phyloP scores from a whole-genome alignment of 768 basidiomycete species.

The Leccinum subtestaceum region DNA sequence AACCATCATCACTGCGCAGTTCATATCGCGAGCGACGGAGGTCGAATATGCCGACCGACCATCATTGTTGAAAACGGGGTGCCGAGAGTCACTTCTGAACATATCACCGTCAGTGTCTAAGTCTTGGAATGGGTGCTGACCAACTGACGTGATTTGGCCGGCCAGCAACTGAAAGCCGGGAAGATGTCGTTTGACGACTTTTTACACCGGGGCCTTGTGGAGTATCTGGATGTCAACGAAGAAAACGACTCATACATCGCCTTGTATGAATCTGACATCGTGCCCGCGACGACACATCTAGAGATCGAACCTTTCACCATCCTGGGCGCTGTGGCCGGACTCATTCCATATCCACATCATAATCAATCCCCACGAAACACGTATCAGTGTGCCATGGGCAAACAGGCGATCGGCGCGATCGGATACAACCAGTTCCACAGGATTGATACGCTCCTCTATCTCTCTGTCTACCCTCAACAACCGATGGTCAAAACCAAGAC shows the following conservation, averaged over 20 bases:
- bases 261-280: constrained; percentile 86
- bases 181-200: constrained; percentile 90
- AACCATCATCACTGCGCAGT: constrained; percentile 94
- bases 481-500: constrained; percentile 99
- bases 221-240: constrained; percentile 98
- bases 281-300: constrained; percentile 82
- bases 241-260: constrained; percentile 98
- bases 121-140: neutral
- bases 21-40: constrained; percentile 95
- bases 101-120: constrained; percentile 57
- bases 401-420: constrained; percentile 98
- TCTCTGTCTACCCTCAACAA: constrained; percentile 97
- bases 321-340: constrained; percentile 94
- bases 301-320: constrained; percentile 99
- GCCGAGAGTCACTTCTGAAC: constrained; percentile 74
- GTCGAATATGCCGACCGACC: constrained; percentile 94
- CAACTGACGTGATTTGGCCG: constrained; percentile 8
- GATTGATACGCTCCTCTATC: constrained; percentile 97
- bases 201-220: constrained; percentile 85
- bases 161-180: constrained; percentile 76
- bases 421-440: constrained; percentile 97
- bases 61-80: constrained; percentile 89
- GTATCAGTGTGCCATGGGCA: constrained; percentile 99
- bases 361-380: constrained; percentile 99
- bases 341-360: constrained; percentile 99